phyloP scores from a whole-genome alignment of 345 rosid genomes.

The Combretum micranthum region DNA sequence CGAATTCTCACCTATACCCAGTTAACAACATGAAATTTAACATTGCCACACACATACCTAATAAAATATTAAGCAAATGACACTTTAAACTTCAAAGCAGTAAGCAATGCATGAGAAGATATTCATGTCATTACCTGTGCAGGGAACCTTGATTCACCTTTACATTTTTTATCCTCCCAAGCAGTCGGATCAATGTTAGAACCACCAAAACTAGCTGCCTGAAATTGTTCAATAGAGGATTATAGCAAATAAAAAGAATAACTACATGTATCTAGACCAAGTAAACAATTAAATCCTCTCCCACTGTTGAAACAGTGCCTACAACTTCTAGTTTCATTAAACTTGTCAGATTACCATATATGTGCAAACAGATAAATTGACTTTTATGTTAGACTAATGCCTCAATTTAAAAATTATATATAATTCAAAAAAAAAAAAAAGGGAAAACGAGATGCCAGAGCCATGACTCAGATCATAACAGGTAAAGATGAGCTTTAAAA shows the following conservation, averaged over 20 bases:
- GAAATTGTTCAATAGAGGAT: conserved; percentile 12
- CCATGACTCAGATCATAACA: neutral
- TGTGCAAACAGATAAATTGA: too few relatives aligned
- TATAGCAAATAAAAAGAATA: neutral
- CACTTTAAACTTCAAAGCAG: neutral
- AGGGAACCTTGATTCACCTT: conserved; percentile 98
- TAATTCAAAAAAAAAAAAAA: too few relatives aligned
- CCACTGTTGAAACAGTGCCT: too few relatives aligned
- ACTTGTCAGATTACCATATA: too few relatives aligned
- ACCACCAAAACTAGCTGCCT: conserved; percentile 97
- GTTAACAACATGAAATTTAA: neutral
- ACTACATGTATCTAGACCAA: neutral
- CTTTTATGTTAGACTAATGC: too few relatives aligned
- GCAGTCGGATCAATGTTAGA: conserved; percentile 98
- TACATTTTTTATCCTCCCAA: conserved; percentile 98
- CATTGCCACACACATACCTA: too few relatives aligned
- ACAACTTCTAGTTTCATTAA: too few relatives aligned
- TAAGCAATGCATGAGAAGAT: neutral
- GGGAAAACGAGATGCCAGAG: too few relatives aligned
- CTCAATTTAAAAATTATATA: too few relatives aligned
- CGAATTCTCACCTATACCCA: conserved; percentile 65
- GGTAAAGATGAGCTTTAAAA: neutral
- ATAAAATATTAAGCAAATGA: neutral
- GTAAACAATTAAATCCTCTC: too few relatives aligned
- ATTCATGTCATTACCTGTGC: conserved; percentile 62